Evolutionary conservation across 1,284 basidiomycete species (phyloP).

Genomic region (Entoloma clypeatum): DNA sequence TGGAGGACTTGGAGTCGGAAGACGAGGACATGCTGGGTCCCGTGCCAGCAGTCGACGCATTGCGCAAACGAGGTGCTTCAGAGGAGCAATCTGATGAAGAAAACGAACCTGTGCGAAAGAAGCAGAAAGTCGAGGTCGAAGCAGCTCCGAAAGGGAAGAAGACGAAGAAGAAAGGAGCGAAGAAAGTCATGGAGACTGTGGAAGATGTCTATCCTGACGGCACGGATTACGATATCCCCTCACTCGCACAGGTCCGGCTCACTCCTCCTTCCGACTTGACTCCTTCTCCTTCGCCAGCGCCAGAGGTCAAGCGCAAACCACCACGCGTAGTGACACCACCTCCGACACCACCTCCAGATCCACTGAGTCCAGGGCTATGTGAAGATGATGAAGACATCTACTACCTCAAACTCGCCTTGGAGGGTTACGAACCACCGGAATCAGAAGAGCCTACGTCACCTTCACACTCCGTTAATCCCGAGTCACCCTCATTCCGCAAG

Average conservation of each 20-base stretch:
- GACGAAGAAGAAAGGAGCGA: slow-evolving; percentile 28
- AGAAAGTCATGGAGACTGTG: slow-evolving; percentile 40
- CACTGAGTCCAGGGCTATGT: slow-evolving; percentile 57
- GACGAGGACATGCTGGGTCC: slow-evolving; percentile 36
- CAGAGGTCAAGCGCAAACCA: slow-evolving; percentile 26
- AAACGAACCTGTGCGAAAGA: slow-evolving; percentile 43
- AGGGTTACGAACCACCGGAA: slow-evolving; percentile 28
- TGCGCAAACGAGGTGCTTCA: slow-evolving; percentile 30
- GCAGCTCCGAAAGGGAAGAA: slow-evolving; percentile 36
- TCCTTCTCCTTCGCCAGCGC: slow-evolving; percentile 40
- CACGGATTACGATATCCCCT: slow-evolving; percentile 46
- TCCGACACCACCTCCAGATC: slow-evolving; percentile 52
- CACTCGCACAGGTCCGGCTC: slow-evolving; percentile 47
- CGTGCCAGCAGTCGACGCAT: slow-evolving; percentile 24
- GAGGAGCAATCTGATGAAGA: slow-evolving; percentile 39
- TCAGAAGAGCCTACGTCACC: slow-evolving; percentile 27
- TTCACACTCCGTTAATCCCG: slow-evolving; percentile 26
- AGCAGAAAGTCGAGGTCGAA: slow-evolving; percentile 29
- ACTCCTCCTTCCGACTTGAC: slow-evolving; percentile 42
- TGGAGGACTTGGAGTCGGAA: slow-evolving; percentile 38
- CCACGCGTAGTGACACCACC: slow-evolving; percentile 35
- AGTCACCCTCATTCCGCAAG: slow-evolving; percentile 46
- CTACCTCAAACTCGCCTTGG: slow-evolving; percentile 69
- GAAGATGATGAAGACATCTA: slow-evolving; percentile 92
- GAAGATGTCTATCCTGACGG: slow-evolving; percentile 52